Base-by-base conservation (phyloP, 2,329 filamentous ascomycete species). In the Penicillium griseofulvum region DNA sequence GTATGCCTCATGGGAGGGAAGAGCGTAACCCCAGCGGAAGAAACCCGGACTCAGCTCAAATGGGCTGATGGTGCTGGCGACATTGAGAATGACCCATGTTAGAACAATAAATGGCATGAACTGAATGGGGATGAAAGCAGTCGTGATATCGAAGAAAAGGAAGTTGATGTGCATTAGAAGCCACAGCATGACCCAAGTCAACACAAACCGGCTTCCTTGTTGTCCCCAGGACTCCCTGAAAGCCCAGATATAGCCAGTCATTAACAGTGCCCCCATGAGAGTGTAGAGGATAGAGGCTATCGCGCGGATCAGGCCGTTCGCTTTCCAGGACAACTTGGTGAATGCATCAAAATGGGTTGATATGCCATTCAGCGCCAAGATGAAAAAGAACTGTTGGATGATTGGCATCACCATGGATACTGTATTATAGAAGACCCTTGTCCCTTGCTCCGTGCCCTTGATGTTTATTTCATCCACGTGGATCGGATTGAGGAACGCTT, bases 311-410 rank as follows among this genome's bases (percentile, higher is more conserved):
- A 54, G 37, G 10, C 24, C 37, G 17, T 54, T 54, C 12, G 22
- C 2, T 31, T 42, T 42, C 51, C 51, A 54, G 9, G 45, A 43
- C 1, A 54, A 17, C 29, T 37, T 43, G 2, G 31, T 31, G 22
- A 54, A 54, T 17, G 45, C 7, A 7, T 29, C 63, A 52, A 71
- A 70, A n/a, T 65, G 49, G 5, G 49, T 56, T 47, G 66, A 70
- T 37, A 76, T 66, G n/a, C 72, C 73, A 58, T 78, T 78, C 46
- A 77, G 55, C 16, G 70, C 72, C 54, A 76, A 66, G n/a, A 77
- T 64, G 65, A 76, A 77, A 68, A 77, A 77, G 65, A 78, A 78
- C 55, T 78, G 73, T 56, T 72, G 69, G 38, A 78, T 64, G 7
- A 78, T 67, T 5, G 74, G 68, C 53, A 77, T 70, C 24, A 73